phyloP scores from a whole-genome alignment of 2,329 filamentous ascomycete species.

The Diaporthe sp. region DNA sequence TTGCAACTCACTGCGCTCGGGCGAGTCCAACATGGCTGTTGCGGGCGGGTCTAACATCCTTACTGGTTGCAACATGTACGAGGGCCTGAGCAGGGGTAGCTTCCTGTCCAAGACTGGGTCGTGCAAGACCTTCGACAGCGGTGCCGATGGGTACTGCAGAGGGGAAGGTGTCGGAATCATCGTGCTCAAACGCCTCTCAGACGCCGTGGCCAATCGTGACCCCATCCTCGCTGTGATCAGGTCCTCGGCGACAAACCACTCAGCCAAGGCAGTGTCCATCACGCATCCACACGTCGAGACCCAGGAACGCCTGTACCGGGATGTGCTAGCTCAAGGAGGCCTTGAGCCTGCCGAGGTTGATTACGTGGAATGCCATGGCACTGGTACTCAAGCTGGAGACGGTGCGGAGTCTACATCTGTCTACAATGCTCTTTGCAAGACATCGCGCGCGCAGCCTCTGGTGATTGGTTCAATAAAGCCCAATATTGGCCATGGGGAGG shows the following conservation, averaged over 20 bases:
- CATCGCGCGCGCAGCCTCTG: slow-evolving; percentile 56
- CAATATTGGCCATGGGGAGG: slow-evolving; percentile 42
- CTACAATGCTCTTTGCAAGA: slow-evolving; percentile 60
- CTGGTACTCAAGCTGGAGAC: slow-evolving; percentile 86
- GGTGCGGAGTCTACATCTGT: slow-evolving; percentile 86
- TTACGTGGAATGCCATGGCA: slow-evolving; percentile 94
- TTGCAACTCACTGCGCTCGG: slow-evolving; percentile 67
- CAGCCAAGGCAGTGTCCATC: slow-evolving; percentile 71
- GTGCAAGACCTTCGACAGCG: slow-evolving; percentile 51
- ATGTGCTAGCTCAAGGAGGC: slow-evolving; percentile 78
- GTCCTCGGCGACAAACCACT: slow-evolving; percentile 73
- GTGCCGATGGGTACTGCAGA: slow-evolving; percentile 64
- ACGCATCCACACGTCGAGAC: slow-evolving; percentile 76
- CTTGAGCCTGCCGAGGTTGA: slow-evolving; percentile 82
- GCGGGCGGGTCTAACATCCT: slow-evolving; percentile 75
- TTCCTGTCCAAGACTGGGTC: slow-evolving; percentile 65
- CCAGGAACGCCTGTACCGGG: slow-evolving; percentile 78
- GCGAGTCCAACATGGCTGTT: slow-evolving; percentile 74
- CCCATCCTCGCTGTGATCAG: slow-evolving; percentile 46
- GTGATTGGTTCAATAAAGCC: slow-evolving; percentile 72
- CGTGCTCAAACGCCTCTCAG: slow-evolving; percentile 61
- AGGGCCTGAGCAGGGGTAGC: slow-evolving; percentile 72
- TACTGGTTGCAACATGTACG: slow-evolving; percentile 74
- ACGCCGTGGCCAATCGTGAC: slow-evolving; percentile 63
- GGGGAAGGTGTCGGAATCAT: slow-evolving; percentile 62